Percentiles rank a stretch among this genome's conserved stretches.
Conservation (phyloP, 345 rosid species). For the Euphorbia peplus region DNA sequence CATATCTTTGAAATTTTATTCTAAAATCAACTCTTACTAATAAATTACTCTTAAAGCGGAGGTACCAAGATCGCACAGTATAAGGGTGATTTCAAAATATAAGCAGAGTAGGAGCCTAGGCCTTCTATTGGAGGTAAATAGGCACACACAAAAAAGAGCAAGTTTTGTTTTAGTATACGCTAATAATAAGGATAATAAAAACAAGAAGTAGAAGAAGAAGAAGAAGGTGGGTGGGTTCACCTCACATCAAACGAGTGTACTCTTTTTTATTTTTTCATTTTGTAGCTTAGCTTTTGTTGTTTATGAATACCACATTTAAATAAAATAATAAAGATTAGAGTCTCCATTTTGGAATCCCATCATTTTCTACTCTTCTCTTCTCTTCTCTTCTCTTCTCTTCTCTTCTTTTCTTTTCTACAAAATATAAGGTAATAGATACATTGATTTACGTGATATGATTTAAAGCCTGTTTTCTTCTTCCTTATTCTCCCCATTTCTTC, state of each 20-base stretch:
- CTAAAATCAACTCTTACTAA: too few species aligned
- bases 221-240: constrained; percentile 15
- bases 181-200: not conserved
- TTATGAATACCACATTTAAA: constrained; percentile 29
- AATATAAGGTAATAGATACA: constrained; percentile 36
- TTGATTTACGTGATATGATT: constrained; percentile 49
- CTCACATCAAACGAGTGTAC: constrained; percentile 41
- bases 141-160: not conserved
- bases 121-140: not conserved
- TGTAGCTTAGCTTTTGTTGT: constrained; percentile 42
- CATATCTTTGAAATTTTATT: too few species aligned
- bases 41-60: too few species aligned
- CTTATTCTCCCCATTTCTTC: constrained; percentile 27
- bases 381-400: constrained; percentile 35
- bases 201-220: not conserved
- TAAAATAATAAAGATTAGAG: constrained; percentile 21
- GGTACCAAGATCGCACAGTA: too few species aligned
- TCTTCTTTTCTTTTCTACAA: constrained; percentile 22
- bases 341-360: constrained; percentile 42
- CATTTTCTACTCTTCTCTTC: constrained; percentile 34
- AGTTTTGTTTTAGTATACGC: too few species aligned
- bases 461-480: constrained; percentile 37
- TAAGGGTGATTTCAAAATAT: too few species aligned
- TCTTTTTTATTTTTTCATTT: constrained; percentile 26
- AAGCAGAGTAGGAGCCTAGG: too few species aligned